phyloP scores from a whole-genome alignment of 2,329 filamentous ascomycete genomes.

The Berkeleyomyces rouxiae region DNA sequence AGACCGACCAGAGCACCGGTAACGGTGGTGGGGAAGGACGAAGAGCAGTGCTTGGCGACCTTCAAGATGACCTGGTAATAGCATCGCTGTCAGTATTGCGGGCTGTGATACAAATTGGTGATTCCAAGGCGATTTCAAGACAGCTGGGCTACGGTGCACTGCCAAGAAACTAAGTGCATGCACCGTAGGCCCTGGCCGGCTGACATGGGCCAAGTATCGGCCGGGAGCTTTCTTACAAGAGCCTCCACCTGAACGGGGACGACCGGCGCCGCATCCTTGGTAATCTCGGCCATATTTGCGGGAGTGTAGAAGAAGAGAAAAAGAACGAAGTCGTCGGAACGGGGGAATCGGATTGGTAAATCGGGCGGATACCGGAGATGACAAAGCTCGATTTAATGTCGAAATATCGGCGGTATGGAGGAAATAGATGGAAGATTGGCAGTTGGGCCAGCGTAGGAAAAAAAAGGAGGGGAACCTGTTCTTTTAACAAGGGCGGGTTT shows the following conservation, averaged over 20 bases:
- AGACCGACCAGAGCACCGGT: constrained; percentile 88
- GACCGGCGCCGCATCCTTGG: constrained; percentile 50
- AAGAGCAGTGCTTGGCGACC: constrained; percentile 88
- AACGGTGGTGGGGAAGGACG: constrained; percentile 71
- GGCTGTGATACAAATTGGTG: background rate
- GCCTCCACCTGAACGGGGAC: constrained; percentile 88
- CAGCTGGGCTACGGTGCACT: background rate
- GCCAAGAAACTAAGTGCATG: background rate
- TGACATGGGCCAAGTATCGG: constrained; percentile 21
- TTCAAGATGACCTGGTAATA: constrained; percentile 71
- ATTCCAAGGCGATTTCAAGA: background rate
- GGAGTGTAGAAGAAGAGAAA: background rate
- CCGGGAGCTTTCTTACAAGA: constrained; percentile 45
- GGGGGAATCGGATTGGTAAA: background rate
- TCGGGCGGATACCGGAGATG: background rate
- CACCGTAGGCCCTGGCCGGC: constrained; percentile 16
- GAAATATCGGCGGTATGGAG: background rate
- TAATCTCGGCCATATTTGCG: constrained; percentile 36
- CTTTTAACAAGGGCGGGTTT: constrained; percentile 1
- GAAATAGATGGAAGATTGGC: background rate
- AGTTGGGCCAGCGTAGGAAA: background rate
- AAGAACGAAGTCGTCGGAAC: background rate
- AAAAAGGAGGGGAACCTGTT: background rate
- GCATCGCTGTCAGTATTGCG: background rate
- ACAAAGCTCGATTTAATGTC: background rate